Base-by-base conservation (phyloP, 2,329 filamentous ascomycete species). In the Colletotrichum viniferum region DNA sequence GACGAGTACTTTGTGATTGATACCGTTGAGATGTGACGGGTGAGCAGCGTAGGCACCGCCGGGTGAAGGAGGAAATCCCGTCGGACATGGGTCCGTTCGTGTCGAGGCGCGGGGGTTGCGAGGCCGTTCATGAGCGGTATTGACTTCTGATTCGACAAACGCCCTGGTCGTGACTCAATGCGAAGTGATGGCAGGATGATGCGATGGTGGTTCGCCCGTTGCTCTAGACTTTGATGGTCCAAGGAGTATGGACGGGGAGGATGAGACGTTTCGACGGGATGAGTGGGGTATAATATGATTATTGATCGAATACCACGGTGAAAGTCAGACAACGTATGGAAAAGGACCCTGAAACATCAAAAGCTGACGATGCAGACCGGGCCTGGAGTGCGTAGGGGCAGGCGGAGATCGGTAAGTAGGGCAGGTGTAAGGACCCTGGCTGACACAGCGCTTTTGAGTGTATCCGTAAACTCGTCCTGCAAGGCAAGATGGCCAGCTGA, bases 121-220 rank as follows among this genome's bases (percentile, higher is more conserved):
- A 72, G 26, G n/a, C 43, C 38, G 32, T 43, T 38, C 30, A 61
- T 43, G 34, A 38, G 38, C 26, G 55, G 30, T 16, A 24, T 21
- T 43, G 48, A 24, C 26, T 21, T 76, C 60, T 65, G 36, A 71
- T 74, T 76, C 36, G 71, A 48, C 66, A 7, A 18, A 7, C 16
- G 43, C 55, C 71, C 71, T 65, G 36, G 71, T 38, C 30, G 70
- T 68, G 73, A 73, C 63, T 69, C 73, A 73, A 65, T 74, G 60
- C 74, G 62, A 73, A 71, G 38, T 71, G 64, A 76, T 71, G 65
- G 43, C 26, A 74, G 60, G 28, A 62, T 76, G 71, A 56, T 74
- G 71, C 32, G 64, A 36, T 38, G 56, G 55, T 52, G 69, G 38
- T 64, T 73, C 43, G 69, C 32, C 38, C 18, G 9, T 66, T 38